Base-by-base conservation (phyloP, 164 flowering plant genomes). In the Liriodendron chinense region DNA sequence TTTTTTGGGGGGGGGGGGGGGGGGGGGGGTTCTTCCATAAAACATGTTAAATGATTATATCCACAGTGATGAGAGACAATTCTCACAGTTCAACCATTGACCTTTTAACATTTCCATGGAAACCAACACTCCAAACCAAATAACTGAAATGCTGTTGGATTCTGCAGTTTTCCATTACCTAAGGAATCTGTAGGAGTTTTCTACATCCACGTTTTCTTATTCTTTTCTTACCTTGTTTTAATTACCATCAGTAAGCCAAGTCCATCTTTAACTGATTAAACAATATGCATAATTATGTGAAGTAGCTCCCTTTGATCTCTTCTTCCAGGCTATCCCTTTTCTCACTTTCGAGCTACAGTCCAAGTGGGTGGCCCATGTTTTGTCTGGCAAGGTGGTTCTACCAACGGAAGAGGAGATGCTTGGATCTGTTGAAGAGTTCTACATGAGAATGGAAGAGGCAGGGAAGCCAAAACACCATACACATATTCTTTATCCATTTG, bases 281-380 rank as follows among this genome's bases (percentile, higher is more conserved):
- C 22, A 2, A 34, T 34, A 9, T 20, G 9, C 34, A n/a, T 18
- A 18, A 24, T 34, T 20, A 34, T 7, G 34, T 6, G 23, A 68
- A 68, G 53, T 10, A 16, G 63, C 10, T 72, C 14, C 43, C 34
- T 34, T 47, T 74, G n/a, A n/a, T n/a, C 70, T 74, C 3, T 26
- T 1, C 22, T 18, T 1, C 49, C 70, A 91, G 98, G 88, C 85
- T 80, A 20, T 84, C 47, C 93, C 94, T 73, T 93, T 92, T 72
- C 89, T 89, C 13, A 7, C 82, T 81, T 72, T 69, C 78, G 98
- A 95, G 77, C 71, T 86, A 14, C 97, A 95, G 82, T 84, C 89
- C 83, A 89, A 88, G 84, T 95, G 98, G 98, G 84, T 95, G 21
- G 94, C 98, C 1, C 86, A 89, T 26, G 82, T 82, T 79, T 82